A percentile compares a stretch with the other conserved stretches of the same genome.
phyloP scores from a whole-genome alignment of 805 yeast species.

The Candida andamanensis region DNA sequence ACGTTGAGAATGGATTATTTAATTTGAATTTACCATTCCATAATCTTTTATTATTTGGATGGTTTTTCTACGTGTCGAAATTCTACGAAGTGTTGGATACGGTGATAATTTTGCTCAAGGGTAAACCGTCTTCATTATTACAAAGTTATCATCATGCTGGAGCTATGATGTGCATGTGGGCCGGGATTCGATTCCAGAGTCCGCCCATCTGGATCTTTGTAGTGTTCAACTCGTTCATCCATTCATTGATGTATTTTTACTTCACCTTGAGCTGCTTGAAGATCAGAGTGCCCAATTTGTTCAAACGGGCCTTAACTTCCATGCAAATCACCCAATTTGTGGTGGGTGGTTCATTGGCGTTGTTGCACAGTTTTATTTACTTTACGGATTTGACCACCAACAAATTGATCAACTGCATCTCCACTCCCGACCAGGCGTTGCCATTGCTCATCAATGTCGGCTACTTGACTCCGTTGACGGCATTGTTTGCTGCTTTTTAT shows the following conservation, averaged over 20 bases:
- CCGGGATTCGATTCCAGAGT: conserved; percentile 62
- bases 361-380: conserved; percentile 56
- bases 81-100: conserved; percentile 72
- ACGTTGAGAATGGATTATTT: conserved; percentile 57
- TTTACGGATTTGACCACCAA: conserved; percentile 47
- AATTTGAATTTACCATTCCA: conserved; percentile 14
- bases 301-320: conserved; percentile 58
- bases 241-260: conserved; percentile 69
- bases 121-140: conserved; percentile 58
- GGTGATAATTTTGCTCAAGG: conserved; percentile 59
- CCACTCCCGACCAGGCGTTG: conserved; percentile 55
- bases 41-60: conserved; percentile 54
- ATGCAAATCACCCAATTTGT: conserved; percentile 67
- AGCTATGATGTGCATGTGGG: conserved; percentile 80
- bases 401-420: conserved; percentile 41
- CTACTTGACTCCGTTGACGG: conserved; percentile 64
- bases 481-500: conserved; percentile 60
- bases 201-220: conserved; percentile 82
- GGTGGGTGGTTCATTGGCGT: conserved; percentile 64
- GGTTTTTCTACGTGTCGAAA: conserved; percentile 64
- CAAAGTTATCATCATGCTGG: conserved; percentile 78
- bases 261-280: conserved; percentile 57
- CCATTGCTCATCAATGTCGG: conserved; percentile 58
- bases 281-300: conserved; percentile 49
- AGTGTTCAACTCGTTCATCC: conserved; percentile 74